Evolutionary conservation across 2,329 filamentous ascomycete genomes (phyloP).

Genomic region (Paecilomyces dactylethromorphus): DNA sequence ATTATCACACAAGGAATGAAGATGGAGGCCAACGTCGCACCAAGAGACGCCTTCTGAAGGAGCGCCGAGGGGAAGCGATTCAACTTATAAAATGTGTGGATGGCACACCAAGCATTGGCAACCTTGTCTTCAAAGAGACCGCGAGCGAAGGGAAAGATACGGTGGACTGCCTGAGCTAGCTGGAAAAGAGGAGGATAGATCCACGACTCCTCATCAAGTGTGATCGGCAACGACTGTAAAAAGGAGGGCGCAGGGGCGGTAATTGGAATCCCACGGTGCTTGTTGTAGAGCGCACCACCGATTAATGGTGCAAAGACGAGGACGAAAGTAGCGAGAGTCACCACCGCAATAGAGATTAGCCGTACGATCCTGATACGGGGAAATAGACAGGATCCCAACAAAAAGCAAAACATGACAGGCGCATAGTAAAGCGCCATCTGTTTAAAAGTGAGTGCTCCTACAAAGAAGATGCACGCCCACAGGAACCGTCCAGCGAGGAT

Average conservation of each 20-base stretch:
- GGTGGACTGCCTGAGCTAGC: conserved; percentile 74
- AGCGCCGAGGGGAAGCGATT: conserved; percentile 63
- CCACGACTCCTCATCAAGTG: conserved; percentile 57
- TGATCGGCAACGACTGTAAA: conserved; percentile 50
- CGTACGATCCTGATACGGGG: conserved; percentile 62
- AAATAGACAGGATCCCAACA: conserved; percentile 78
- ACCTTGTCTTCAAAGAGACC: conserved; percentile 98
- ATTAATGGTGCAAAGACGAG: conserved; percentile 71
- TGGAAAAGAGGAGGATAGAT: conserved; percentile 74
- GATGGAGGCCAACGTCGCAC: conserved; percentile 69
- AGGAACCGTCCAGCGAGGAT: conserved; percentile 77
- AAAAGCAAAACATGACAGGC: conserved; percentile 83
- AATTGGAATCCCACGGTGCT: conserved; percentile 56
- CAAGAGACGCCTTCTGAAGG: conserved; percentile 69
- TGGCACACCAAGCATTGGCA: conserved; percentile 93
- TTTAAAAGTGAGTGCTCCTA: conserved; percentile 91
- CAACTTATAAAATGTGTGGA: conserved; percentile 86
- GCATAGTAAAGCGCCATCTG: conserved; percentile 99
- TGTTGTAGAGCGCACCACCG: conserved; percentile 63
- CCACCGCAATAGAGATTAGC: conserved; percentile 66
- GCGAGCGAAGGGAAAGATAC: conserved; percentile 94
- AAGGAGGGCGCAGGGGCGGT: conserved; percentile 58
- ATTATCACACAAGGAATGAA: conserved; percentile 72
- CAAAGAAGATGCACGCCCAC: conserved; percentile 91
- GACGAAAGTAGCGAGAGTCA: conserved; percentile 67